Base-by-base conservation (phyloP, 352 stramenopile genomes). In the Pythium utonaiense region DNA sequence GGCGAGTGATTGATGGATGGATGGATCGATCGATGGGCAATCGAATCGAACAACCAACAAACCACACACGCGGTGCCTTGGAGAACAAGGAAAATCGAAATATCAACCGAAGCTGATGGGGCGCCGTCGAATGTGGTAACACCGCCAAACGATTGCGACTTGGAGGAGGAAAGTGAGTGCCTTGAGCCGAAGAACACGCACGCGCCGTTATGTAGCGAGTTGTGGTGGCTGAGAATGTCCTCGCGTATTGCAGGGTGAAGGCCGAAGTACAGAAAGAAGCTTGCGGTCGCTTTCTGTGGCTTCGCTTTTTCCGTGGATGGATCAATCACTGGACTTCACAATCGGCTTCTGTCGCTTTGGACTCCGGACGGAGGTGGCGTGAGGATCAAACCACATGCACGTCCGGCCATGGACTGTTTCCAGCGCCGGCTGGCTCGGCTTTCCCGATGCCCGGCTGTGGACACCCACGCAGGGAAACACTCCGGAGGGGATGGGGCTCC, bases 261-360 rank as follows among this genome's bases (percentile, higher is more conserved):
- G 19, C 19, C 9, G 44, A 56, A 51, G 54, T 59, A 55, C 63
- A 57, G 62, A 69, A 69, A 53, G 62, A 69, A 69, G 60, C 38
- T 53, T 69, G 48, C 49, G 27, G 48, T 25, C 48, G 55, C 62
- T 55, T 69, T 64, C 40, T 47, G n/a, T 47, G 40, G 40, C 40
- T 47, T 47, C 40, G 40, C 40, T 47, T 47, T 47, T 40, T 40
- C 40, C 40, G 40, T 27, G 40, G 40, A 47, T 27, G 40, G 40
- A 47, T 47, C 40, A 47, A 47, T 47, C 40, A 47, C 40, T 47
- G 40, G 40, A 47, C 40, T 47, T 47, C 17, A 1, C 40, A 47
- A 47, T 47, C 40, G 40, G 40, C n/a, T 47, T 47, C 40, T 47
- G 40, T 47, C 40, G 40, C 40, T 47, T 47, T 47, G 40, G 6